Conservation (phyloP, 179 eudicot genomes). For the Amaranthus tricolor region DNA sequence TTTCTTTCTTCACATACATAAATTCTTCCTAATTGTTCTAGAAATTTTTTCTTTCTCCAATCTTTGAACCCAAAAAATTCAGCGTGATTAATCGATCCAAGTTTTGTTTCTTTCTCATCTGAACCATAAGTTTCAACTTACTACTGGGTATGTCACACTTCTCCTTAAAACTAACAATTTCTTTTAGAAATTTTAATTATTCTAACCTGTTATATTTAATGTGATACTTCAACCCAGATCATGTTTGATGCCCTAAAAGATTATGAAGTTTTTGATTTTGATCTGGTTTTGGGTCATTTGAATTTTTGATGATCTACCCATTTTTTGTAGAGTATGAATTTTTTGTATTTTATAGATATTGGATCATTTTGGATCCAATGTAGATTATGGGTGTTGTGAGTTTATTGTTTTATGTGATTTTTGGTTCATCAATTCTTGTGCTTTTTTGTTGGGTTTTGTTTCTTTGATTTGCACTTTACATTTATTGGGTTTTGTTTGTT, state of each 20-base stretch:
- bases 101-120: neutral
- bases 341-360: neutral
- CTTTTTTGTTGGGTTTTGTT: slow-evolving; percentile 7
- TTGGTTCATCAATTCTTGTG: neutral
- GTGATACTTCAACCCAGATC: slow-evolving; percentile 19
- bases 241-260: neutral
- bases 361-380: slow-evolving; percentile 26
- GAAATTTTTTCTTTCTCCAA: neutral
- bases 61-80: neutral
- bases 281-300: slow-evolving; percentile 22
- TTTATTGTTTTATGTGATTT: slow-evolving; percentile 15
- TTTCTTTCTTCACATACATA: neutral
- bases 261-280: neutral
- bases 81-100: neutral
- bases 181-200: neutral
- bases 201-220: neutral
- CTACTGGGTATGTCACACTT: slow-evolving; percentile 32
- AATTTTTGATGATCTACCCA: neutral
- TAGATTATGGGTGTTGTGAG: slow-evolving; percentile 15
- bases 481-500: neutral
- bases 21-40: neutral
- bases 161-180: neutral
- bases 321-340: neutral
- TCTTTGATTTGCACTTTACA: slow-evolving; percentile 7
- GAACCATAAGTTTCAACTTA: slow-evolving; percentile 23